phyloP scores from a whole-genome alignment of 2,329 filamentous ascomycete genomes.

The Cladosporium sp. region DNA sequence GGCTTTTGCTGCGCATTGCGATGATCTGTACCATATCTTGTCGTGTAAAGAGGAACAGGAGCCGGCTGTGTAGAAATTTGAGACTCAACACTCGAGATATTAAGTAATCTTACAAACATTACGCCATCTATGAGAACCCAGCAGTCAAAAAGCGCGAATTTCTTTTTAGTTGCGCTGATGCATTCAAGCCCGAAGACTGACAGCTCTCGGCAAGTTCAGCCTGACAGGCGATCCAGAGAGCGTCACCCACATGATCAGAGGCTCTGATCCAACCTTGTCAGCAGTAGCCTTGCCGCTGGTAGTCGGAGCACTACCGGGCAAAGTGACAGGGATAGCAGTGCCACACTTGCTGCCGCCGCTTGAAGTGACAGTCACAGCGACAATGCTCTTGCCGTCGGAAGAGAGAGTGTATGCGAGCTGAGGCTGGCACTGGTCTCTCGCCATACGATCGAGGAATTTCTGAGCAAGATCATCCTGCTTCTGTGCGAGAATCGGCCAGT shows the following conservation, averaged over 20 bases:
- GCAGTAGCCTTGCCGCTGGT: conserved; percentile 24
- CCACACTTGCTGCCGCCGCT: conserved; percentile 52
- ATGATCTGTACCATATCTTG: too few species aligned
- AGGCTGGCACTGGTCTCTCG: conserved; percentile 55
- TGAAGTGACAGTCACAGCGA: conserved; percentile 50
- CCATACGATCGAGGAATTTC: conserved; percentile 54
- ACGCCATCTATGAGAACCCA: too few species aligned
- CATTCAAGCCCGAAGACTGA: neutral
- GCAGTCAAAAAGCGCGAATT: too few species aligned
- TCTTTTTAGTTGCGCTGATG: too few species aligned
- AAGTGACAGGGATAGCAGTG: conserved; percentile 55
- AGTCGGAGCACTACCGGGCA: conserved; percentile 48
- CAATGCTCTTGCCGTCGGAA: conserved; percentile 47
- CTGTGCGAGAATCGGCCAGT: conserved; percentile 56
- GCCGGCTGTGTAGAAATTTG: too few species aligned
- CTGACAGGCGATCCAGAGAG: conserved; percentile 39
- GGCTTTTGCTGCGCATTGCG: too few species aligned
- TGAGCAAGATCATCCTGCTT: conserved; percentile 58
- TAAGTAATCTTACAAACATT: too few species aligned
- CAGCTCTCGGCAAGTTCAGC: conserved; percentile 32
- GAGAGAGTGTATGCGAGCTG: conserved; percentile 49
- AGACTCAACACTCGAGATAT: too few species aligned
- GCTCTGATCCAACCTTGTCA: conserved; percentile 54
- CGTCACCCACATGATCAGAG: conserved; percentile 42
- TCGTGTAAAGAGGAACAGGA: too few species aligned